Conservation (phyloP, 257 asterid species). For the Lithospermum erythrorhizon region DNA sequence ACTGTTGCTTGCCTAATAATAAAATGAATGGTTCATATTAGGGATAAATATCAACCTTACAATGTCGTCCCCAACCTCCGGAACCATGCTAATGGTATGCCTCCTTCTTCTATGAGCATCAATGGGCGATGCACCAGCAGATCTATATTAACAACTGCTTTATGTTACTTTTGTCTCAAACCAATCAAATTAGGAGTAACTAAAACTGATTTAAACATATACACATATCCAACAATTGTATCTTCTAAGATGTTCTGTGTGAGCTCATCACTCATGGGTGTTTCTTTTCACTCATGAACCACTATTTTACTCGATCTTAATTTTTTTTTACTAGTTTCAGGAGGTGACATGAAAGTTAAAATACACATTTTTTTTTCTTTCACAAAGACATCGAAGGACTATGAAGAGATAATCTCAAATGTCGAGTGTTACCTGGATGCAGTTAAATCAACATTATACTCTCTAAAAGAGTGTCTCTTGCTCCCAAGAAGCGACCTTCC, state of each 20-base stretch:
- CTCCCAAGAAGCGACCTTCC: slow-evolving; percentile 90
- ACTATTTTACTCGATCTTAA: neutral
- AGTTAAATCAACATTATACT: slow-evolving; percentile 39
- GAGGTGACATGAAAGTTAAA: neutral
- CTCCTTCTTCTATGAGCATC: slow-evolving; percentile 61
- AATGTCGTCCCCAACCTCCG: slow-evolving; percentile 90
- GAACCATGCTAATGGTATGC: slow-evolving; percentile 69
- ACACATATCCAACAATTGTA: neutral
- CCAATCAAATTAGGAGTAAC: neutral
- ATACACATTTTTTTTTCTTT: too few species aligned
- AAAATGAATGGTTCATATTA: neutral
- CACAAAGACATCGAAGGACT: too few species aligned
- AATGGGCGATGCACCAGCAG: slow-evolving; percentile 89
- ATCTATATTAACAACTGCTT: slow-evolving; percentile 33
- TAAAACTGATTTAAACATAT: neutral
- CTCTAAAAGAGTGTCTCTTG: slow-evolving; percentile 41
- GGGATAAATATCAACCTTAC: slow-evolving; percentile 47
- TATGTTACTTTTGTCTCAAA: neutral
- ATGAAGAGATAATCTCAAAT: slow-evolving; percentile 8
- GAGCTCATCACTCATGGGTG: neutral
- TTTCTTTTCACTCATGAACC: neutral
- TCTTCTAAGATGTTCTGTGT: neutral
- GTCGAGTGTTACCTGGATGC: slow-evolving; percentile 54
- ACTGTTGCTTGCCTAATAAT: neutral
- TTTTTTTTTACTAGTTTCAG: neutral